Conservation (phyloP, 768 basidiomycete genomes). For the Tulasnella sp. region DNA sequence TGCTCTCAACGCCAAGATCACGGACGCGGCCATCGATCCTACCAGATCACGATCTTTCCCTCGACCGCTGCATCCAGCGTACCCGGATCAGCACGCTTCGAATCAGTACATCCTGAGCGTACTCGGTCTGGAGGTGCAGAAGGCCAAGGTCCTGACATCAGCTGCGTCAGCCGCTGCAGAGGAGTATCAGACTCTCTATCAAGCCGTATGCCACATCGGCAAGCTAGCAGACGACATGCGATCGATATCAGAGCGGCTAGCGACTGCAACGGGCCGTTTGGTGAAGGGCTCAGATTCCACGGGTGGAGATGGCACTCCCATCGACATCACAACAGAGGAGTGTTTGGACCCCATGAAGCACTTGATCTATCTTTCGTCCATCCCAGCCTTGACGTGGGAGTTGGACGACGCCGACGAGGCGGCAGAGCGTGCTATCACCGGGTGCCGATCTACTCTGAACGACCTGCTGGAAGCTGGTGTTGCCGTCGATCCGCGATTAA, state of each 20-base stretch:
- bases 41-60: constrained; percentile 42
- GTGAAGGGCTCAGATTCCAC: constrained; percentile 35
- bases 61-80: constrained; percentile 54
- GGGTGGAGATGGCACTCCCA: constrained; percentile 61
- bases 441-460: constrained; percentile 37
- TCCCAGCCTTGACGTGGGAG: constrained; percentile 52
- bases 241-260: background rate
- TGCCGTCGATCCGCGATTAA: constrained; percentile 51
- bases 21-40: constrained; percentile 40
- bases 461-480: constrained; percentile 34
- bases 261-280: background rate
- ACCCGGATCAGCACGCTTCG: constrained; percentile 47
- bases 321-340: constrained; percentile 42
- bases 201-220: constrained; percentile 53
- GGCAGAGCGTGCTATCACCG: constrained; percentile 34
- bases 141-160: constrained; percentile 32
- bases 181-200: constrained; percentile 50
- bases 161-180: constrained; percentile 43
- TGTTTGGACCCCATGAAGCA: constrained; percentile 55
- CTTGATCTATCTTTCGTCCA: constrained; percentile 55
- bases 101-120: constrained; percentile 52
- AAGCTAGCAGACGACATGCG: constrained; percentile 39
- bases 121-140: constrained; percentile 37
- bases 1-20: constrained; percentile 49
- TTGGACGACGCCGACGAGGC: constrained; percentile 32